Percentiles rank a stretch among this genome's conserved stretches.
Conservation (phyloP, 148 eudicot species). For the Fagopyrum tataricum region DNA sequence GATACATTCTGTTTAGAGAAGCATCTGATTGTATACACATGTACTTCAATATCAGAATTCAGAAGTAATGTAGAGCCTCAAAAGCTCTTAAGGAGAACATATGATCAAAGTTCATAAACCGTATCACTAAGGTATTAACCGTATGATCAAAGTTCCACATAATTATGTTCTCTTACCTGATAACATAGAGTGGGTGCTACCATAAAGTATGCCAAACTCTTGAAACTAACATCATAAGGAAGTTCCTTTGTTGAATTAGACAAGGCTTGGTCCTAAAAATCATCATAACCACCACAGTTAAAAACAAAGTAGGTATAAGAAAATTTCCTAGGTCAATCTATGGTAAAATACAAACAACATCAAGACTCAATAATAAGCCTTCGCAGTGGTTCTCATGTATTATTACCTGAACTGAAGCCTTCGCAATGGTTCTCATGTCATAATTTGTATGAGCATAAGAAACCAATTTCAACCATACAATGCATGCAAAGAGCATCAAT, state of each 20-base stretch:
- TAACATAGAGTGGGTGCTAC: slow-evolving; percentile 94
- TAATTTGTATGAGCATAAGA: slow-evolving; percentile 90
- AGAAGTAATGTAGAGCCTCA: neutral
- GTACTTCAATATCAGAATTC: neutral
- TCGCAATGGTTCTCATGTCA: slow-evolving; percentile 70
- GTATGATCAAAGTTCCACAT: no score
- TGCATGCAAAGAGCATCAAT: slow-evolving; percentile 80
- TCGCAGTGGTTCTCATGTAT: neutral
- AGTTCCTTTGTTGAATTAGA: slow-evolving; percentile 31
- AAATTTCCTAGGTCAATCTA: no score
- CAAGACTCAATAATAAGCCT: neutral
- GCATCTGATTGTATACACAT: neutral
- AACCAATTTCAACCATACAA: slow-evolving; percentile 85
- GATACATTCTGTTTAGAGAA: neutral
- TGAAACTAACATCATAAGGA: slow-evolving; percentile 55
- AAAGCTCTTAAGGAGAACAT: no score
- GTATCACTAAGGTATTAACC: no score
- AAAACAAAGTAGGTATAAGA: no score
- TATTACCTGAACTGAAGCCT: slow-evolving; percentile 52
- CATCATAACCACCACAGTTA: slow-evolving; percentile 10
- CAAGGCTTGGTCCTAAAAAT: slow-evolving; percentile 38
- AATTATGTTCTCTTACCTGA: slow-evolving; percentile 45
- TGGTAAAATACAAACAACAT: no score
- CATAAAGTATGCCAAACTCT: slow-evolving; percentile 81
- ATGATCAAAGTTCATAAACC: no score